These are phyloP conservation scores for Ramaria rubella DNA, from an alignment of 768 basidiomycete species.

Conservation along the genomic window DNA sequence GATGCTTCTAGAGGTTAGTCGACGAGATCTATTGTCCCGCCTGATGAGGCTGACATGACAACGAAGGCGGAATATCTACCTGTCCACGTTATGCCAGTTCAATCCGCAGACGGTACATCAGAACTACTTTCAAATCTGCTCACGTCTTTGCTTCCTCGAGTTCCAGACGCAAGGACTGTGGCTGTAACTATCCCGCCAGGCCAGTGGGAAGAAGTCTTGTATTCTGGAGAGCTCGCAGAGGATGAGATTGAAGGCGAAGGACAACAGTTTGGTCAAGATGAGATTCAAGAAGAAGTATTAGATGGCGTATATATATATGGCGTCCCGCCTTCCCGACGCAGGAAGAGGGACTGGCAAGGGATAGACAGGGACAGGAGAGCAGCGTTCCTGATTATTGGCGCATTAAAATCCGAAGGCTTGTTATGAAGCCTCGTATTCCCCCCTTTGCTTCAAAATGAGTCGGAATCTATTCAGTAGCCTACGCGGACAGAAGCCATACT, in stretches of 20 bases:
- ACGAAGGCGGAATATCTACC: conserved; percentile 76
- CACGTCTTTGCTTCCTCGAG: conserved; percentile 66
- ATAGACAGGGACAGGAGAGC: conserved; percentile 74
- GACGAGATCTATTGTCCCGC: not conserved
- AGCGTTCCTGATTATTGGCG: conserved; percentile 74
- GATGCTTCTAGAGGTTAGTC: conserved; percentile 73
- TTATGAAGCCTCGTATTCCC: conserved; percentile 31
- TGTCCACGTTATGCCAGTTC: conserved; percentile 59
- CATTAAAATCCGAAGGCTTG: conserved; percentile 65
- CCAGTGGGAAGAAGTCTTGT: conserved; percentile 78
- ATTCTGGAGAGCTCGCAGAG: conserved; percentile 48
- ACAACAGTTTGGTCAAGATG: conserved; percentile 18
- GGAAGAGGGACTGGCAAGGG: conserved; percentile 66
- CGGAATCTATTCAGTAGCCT: too few species aligned
- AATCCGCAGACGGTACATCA: conserved; percentile 59
- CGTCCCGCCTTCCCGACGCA: conserved; percentile 38
- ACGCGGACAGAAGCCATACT: too few species aligned
- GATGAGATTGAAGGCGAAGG: conserved; percentile 26
- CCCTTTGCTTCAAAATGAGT: too few species aligned
- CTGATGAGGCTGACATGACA: not conserved
- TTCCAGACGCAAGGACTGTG: conserved; percentile 64
- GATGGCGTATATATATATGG: conserved; percentile 61
- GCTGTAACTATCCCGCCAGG: conserved; percentile 72
- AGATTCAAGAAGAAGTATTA: conserved; percentile 18
- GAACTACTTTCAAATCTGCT: conserved; percentile 70